Conservation (phyloP, 2,329 filamentous ascomycete genomes). For the Verticillium longisporum region DNA sequence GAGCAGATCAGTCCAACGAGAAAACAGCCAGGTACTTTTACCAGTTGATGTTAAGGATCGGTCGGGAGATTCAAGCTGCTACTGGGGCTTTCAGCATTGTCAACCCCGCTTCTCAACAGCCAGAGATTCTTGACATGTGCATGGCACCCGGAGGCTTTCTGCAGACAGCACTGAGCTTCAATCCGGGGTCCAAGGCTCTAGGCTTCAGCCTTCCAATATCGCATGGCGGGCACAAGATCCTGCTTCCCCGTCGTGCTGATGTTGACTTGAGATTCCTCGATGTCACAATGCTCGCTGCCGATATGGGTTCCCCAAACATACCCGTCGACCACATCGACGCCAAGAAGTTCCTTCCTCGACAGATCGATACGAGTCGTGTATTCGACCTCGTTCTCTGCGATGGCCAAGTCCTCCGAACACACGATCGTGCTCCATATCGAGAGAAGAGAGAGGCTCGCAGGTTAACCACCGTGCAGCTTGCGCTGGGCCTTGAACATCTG, state of each 20-base stretch:
- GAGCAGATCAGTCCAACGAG: constrained; percentile 24
- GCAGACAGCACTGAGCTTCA: constrained; percentile 23
- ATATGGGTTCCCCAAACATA: constrained; percentile 29
- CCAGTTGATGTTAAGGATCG: constrained; percentile 35
- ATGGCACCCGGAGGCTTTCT: constrained; percentile 50
- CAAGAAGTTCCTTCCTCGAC: constrained; percentile 18
- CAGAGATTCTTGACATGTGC: constrained; percentile 44
- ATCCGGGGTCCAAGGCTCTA: constrained; percentile 22
- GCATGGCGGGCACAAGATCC: constrained; percentile 32
- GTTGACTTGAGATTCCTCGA: constrained; percentile 28
- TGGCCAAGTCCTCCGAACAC: constrained; percentile 35
- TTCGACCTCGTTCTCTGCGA: constrained; percentile 42
- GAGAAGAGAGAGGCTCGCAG: constrained; percentile 26
- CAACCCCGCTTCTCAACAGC: not conserved
- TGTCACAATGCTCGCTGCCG: constrained; percentile 42
- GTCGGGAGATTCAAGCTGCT: constrained; percentile 27
- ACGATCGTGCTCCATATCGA: constrained; percentile 23
- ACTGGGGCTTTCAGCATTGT: constrained; percentile 23
- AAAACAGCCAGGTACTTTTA: constrained; percentile 24
- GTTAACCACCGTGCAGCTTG: constrained; percentile 30
- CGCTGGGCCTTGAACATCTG: constrained; percentile 38
- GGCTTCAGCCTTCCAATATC: constrained; percentile 31
- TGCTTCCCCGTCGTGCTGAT: constrained; percentile 14
- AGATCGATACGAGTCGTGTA: constrained; percentile 13
- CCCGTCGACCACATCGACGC: constrained; percentile 24